Evolutionary conservation across 441 rosid species (phyloP), one percentile per base, ranked within the genome.

Genomic region (Daphne laureola): DNA sequence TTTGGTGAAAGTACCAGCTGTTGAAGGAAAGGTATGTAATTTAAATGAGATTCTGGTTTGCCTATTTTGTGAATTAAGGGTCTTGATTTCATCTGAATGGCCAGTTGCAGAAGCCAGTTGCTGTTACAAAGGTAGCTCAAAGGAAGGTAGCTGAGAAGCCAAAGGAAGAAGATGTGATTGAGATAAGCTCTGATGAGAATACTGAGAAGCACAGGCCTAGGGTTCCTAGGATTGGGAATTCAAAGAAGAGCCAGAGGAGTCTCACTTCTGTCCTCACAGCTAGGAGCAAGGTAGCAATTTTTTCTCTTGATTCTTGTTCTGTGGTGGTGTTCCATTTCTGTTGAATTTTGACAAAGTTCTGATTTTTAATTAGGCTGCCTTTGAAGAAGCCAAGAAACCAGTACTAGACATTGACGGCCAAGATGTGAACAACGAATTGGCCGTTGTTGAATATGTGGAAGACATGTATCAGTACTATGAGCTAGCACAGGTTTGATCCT

Each of bases 391-490:
- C 62, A 6, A 59, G 56, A 70, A 68, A 62, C 56, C 61, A 41
- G 56, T 72, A 17, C 48, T 65, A n/a, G 69, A 78, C 52, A 80
- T 83, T 5, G 87, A 83, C 63, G 76, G 62, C 14, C 76, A 57
- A 26, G 83, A 80, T 53, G 71, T 31, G 31, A 54, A 62, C 25
- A 68, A 80, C 40, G 80, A 80, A 46, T 11, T 83, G 71, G 82
- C 84, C 49, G 79, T 68, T 6, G 72, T 75, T 43, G 90, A 83
- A 58, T 80, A 80, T 51, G 78, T 80, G n/a, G 86, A 80, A 47
- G 90, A 80, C 57, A 72, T 80, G 69, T 76, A 80, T 72, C 58
- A 60, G 47, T 83, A 54, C 73, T 83, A 83, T 60, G 78, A 76
- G 71, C 71, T 65, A 26, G 63, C 73, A 0, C 79, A 80, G 59